These are phyloP conservation scores for Cercospora zeae-maydis DNA, from an alignment of 2,329 filamentous ascomycete genomes.

Conservation along the genomic window DNA sequence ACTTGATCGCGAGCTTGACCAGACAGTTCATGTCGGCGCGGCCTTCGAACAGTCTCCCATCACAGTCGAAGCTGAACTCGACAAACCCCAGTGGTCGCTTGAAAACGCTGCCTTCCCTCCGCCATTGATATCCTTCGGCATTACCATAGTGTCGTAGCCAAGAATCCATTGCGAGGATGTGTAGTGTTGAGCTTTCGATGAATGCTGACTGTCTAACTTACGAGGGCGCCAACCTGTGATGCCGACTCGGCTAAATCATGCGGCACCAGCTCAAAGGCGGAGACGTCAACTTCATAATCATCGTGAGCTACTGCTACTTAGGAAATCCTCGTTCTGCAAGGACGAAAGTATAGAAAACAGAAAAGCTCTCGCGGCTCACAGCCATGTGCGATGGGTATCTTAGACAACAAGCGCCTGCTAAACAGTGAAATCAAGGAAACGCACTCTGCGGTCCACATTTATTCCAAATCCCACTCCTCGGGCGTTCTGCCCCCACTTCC, in stretches of 20 bases:
- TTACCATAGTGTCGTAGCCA: conserved; percentile 44
- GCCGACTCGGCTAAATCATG: not conserved
- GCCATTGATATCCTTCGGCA: conserved; percentile 40
- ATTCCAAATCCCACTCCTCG: conserved; percentile 19
- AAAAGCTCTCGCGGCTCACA: conserved; percentile 5
- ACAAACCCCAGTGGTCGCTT: conserved; percentile 42
- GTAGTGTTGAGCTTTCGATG: not conserved
- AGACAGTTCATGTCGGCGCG: conserved; percentile 45
- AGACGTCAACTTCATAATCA: not conserved
- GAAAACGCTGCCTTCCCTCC: conserved; percentile 23
- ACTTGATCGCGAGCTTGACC: conserved; percentile 38
- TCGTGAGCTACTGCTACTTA: conserved; percentile 2
- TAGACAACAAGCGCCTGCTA: conserved; percentile 5
- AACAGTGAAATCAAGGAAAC: not conserved
- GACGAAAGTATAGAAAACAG: not conserved
- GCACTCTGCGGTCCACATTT: not conserved
- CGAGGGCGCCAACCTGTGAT: not conserved
- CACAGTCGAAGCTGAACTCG: conserved; percentile 45
- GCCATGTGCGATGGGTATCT: conserved; percentile 7
- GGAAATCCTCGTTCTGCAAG: not conserved
- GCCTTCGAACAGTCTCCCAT: conserved; percentile 45
- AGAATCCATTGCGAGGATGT: conserved; percentile 13
- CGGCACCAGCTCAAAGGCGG: not conserved
- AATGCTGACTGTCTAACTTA: not conserved
- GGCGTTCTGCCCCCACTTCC: conserved; percentile 27